These are phyloP conservation scores for Fusarium sp. DNA, from an alignment of 2,329 filamentous ascomycete species.

Conservation along the genomic window DNA sequence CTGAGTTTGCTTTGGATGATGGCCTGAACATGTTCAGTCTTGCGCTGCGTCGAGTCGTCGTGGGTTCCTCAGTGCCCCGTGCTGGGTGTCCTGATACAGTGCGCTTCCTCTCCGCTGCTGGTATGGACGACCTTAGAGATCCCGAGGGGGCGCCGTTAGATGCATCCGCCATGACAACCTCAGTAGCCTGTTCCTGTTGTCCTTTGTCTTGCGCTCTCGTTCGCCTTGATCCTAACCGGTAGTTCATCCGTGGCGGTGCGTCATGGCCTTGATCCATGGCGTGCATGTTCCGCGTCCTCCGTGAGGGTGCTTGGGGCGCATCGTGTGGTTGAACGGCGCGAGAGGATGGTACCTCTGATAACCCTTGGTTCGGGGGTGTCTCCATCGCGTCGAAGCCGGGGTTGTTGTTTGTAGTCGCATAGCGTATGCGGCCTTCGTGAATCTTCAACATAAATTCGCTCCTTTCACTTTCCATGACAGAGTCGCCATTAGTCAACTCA, in stretches of 20 bases:
- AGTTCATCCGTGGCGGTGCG: constrained; percentile 73
- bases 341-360: constrained; percentile 38
- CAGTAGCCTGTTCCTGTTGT: constrained; percentile 48
- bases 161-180: constrained; percentile 58
- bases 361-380: constrained; percentile 62
- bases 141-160: constrained; percentile 51
- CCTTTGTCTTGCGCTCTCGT: constrained; percentile 54
- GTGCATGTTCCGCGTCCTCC: constrained; percentile 67
- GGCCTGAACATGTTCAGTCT: constrained; percentile 78
- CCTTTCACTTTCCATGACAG: constrained; percentile 58
- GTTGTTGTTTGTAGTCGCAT: constrained; percentile 54
- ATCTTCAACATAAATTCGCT: constrained; percentile 70
- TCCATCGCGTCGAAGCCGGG: constrained; percentile 69
- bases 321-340: constrained; percentile 53
- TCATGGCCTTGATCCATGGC: constrained; percentile 66
- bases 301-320: constrained; percentile 63
- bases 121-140: constrained; percentile 54
- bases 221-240: constrained; percentile 63
- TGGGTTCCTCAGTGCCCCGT: constrained; percentile 69
- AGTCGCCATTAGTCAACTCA: constrained; percentile 57
- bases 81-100: constrained; percentile 89
- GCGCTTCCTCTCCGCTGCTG: constrained; percentile 80
- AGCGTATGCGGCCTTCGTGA: constrained; percentile 62
- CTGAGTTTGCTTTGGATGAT: constrained; percentile 73
- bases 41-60: constrained; percentile 72